Percentiles rank a stretch among this genome's conserved stretches.
These are phyloP conservation scores for Geotrichum europaeum DNA, from an alignment of 1,139 yeast species.

Conservation along the genomic window DNA sequence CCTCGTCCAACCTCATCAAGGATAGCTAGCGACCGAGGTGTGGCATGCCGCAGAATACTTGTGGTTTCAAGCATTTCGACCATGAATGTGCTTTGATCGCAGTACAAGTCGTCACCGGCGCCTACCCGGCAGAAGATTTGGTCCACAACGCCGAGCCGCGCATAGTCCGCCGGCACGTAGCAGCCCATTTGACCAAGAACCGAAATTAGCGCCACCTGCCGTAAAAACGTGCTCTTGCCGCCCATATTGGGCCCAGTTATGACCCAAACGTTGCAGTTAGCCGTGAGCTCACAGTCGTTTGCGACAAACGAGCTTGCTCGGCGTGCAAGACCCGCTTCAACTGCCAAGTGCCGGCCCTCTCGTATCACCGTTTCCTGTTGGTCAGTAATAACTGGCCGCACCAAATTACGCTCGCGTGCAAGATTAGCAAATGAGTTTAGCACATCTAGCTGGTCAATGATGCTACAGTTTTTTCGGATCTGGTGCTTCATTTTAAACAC, in stretches of 20 bases:
- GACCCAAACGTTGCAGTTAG: slow-evolving; percentile 48
- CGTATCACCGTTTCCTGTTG: slow-evolving; percentile 35
- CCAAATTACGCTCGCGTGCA: slow-evolving; percentile 58
- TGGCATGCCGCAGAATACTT: slow-evolving; percentile 68
- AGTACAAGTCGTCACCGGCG: slow-evolving; percentile 82
- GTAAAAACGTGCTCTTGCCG: slow-evolving; percentile 83
- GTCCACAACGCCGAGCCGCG: slow-evolving; percentile 75
- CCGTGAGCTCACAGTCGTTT: slow-evolving; percentile 51
- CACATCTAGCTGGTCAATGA: slow-evolving; percentile 66
- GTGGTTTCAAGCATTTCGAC: slow-evolving; percentile 97
- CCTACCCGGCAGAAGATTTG: slow-evolving; percentile 81
- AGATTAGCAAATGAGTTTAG: slow-evolving; percentile 65
- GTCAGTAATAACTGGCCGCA: slow-evolving; percentile 58
- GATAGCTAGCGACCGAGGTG: slow-evolving; percentile 70
- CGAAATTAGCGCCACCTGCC: slow-evolving; percentile 81
- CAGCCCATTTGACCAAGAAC: slow-evolving; percentile 90
- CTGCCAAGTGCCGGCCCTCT: slow-evolving; percentile 81
- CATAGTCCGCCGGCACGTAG: slow-evolving; percentile 74
- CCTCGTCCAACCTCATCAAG: slow-evolving; percentile 97
- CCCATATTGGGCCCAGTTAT: slow-evolving; percentile 98
- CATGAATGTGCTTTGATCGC: slow-evolving; percentile 91
- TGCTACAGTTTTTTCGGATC: slow-evolving; percentile 43
- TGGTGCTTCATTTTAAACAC: slow-evolving; percentile 39
- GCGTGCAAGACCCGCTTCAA: slow-evolving; percentile 59
- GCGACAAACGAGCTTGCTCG: slow-evolving; percentile 51